These are phyloP conservation scores for Rhizopus microsporus DNA, from an alignment of 371 early-diverging fungal species.

Conservation along the genomic window DNA sequence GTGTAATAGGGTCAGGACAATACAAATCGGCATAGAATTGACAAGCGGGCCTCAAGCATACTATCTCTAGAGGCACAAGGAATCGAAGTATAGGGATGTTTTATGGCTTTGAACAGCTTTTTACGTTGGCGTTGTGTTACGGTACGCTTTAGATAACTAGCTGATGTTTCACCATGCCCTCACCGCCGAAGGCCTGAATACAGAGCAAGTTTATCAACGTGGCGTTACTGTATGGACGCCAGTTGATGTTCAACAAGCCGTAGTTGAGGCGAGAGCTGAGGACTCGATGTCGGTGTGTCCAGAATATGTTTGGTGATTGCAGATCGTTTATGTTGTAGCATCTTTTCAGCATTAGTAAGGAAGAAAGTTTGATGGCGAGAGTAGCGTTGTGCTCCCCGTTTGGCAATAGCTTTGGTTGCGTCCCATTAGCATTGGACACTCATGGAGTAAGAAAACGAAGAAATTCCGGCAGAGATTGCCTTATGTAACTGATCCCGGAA, in stretches of 20 bases:
- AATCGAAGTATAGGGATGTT: neutral
- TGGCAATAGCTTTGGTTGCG: slow-evolving; percentile 1
- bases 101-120: neutral
- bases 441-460: too few species aligned
- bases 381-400: neutral
- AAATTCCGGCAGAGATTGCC: too few species aligned
- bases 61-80: neutral
- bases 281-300: too few species aligned
- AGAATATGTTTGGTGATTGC: too few species aligned
- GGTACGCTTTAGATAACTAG: too few species aligned
- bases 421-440: slow-evolving; percentile 12
- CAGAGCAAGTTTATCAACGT: neutral
- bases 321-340: too few species aligned
- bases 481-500: too few species aligned
- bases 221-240: neutral
- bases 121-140: neutral
- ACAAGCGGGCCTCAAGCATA: slow-evolving; percentile 12
- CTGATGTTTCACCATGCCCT: slow-evolving; percentile 15
- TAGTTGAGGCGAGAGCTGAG: slow-evolving; percentile 1
- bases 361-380: too few species aligned
- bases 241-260: slow-evolving; percentile 3
- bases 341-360: too few species aligned
- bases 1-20: slow-evolving; percentile 8
- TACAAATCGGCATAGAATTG: slow-evolving; percentile 14
- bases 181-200: slow-evolving; percentile 6